Evolutionary conservation across 768 basidiomycete genomes (phyloP).

Genomic region (Macrolepiota fuliginosa): DNA sequence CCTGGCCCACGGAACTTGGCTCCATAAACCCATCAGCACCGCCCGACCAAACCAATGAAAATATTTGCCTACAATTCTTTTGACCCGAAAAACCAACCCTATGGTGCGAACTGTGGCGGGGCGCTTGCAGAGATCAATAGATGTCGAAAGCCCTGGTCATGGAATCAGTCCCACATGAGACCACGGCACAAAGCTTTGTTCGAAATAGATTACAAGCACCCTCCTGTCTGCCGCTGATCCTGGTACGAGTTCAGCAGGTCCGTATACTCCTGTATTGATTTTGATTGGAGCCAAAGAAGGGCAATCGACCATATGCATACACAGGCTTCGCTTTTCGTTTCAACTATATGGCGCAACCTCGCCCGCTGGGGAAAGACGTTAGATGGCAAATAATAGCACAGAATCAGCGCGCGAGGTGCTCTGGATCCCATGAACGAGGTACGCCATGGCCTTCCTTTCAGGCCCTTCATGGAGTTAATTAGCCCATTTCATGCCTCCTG

Average conservation of each 20-base stretch:
- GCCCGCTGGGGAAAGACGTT: neutral
- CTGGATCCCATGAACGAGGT: neutral
- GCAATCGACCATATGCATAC: neutral
- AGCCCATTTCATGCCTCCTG: neutral
- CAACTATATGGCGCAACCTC: neutral
- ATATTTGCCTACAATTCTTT: neutral
- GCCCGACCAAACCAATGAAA: neutral
- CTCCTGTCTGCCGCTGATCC: neutral
- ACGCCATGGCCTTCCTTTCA: neutral
- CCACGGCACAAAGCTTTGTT: neutral
- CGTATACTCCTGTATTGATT: neutral
- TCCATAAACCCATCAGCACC: neutral
- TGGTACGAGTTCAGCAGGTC: neutral
- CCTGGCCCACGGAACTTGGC: neutral
- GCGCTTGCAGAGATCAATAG: neutral
- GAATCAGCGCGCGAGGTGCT: neutral
- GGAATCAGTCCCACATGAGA: neutral
- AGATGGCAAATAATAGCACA: neutral
- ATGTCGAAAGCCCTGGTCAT: neutral
- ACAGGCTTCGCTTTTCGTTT: neutral
- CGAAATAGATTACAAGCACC: neutral
- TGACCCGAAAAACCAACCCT: neutral
- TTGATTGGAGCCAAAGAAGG: neutral
- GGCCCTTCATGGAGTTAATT: conserved; percentile 3
- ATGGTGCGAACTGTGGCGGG: neutral